Evolutionary conservation across 495 filamentous ascomycete species (phyloP).

Genomic region (Penicillium samsonianum): DNA sequence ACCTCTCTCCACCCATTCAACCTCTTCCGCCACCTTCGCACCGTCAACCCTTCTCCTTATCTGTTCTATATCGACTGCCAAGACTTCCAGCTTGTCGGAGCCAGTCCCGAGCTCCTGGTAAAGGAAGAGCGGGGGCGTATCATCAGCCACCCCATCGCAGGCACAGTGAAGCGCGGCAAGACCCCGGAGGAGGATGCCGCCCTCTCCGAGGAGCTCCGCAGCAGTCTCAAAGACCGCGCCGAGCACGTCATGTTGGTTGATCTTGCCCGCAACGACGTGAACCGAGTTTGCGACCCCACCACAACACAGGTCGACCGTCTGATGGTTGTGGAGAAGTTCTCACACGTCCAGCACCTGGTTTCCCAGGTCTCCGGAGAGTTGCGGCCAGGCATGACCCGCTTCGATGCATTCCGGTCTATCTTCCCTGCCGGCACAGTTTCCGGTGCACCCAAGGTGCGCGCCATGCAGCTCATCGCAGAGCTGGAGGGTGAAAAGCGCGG

Average conservation of each 20-base stretch:
- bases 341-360: slow-evolving; percentile 94
- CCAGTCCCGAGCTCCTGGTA: slow-evolving; percentile 89
- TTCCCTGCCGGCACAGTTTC: slow-evolving; percentile 95
- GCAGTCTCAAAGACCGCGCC: slow-evolving; percentile 87
- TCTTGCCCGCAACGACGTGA: slow-evolving; percentile 93
- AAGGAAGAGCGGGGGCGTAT: slow-evolving; percentile 86
- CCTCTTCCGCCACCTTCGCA: slow-evolving; percentile 94
- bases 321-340: slow-evolving; percentile 96
- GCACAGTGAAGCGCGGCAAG: slow-evolving; percentile 85
- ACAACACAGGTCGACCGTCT: slow-evolving; percentile 86
- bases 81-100: slow-evolving; percentile 92
- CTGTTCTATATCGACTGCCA: slow-evolving; percentile 92
- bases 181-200: slow-evolving; percentile 75
- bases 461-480: slow-evolving; percentile 96
- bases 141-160: slow-evolving; percentile 96
- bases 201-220: slow-evolving; percentile 75
- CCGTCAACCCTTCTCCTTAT: slow-evolving; percentile 94
- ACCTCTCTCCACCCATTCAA: slow-evolving; percentile 95
- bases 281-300: slow-evolving; percentile 88
- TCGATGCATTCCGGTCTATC: slow-evolving; percentile 93
- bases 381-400: slow-evolving; percentile 79
- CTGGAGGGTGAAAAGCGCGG: slow-evolving; percentile 91
- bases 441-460: slow-evolving; percentile 91
- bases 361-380: slow-evolving; percentile 91
- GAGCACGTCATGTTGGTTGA: slow-evolving; percentile 99